Evolutionary conservation across 768 basidiomycete species (phyloP).

Genomic region (Boletus sensibilis): DNA sequence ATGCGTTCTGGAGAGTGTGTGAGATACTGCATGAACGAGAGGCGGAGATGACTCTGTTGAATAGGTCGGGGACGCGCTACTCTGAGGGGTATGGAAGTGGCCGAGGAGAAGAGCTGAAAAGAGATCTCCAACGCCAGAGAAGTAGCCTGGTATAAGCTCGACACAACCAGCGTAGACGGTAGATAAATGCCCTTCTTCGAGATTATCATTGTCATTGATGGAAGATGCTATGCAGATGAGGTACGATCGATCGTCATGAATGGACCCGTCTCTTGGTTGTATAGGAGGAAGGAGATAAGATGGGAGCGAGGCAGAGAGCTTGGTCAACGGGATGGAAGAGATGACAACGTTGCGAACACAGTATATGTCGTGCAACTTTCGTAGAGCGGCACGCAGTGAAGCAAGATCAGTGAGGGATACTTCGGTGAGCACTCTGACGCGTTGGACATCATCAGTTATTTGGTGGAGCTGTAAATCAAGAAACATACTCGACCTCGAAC

Average conservation of each 20-base stretch:
- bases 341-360: constrained; percentile 85
- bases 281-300: constrained; percentile 36
- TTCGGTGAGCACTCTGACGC: constrained; percentile 69
- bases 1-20: constrained; percentile 73
- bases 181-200: constrained; percentile 27
- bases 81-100: constrained; percentile 52
- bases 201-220: constrained; percentile 21
- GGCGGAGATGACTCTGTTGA: constrained; percentile 6
- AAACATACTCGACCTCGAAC: constrained; percentile 90
- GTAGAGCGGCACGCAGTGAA: constrained; percentile 68
- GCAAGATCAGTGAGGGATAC: constrained; percentile 61
- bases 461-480: background rate
- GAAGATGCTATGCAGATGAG: constrained; percentile 85
- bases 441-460: background rate
- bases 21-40: constrained; percentile 50
- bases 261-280: background rate
- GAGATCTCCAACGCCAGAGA: constrained; percentile 94
- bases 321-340: constrained; percentile 78
- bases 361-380: constrained; percentile 72
- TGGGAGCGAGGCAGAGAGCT: constrained; percentile 60
- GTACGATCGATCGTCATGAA: constrained; percentile 37
- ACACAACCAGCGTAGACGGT: constrained; percentile 69
- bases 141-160: constrained; percentile 84
- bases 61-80: background rate
- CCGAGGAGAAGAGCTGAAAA: constrained; percentile 91